phyloP scores from a whole-genome alignment of 257 asterid genomes.

The Gentiana straminea region DNA sequence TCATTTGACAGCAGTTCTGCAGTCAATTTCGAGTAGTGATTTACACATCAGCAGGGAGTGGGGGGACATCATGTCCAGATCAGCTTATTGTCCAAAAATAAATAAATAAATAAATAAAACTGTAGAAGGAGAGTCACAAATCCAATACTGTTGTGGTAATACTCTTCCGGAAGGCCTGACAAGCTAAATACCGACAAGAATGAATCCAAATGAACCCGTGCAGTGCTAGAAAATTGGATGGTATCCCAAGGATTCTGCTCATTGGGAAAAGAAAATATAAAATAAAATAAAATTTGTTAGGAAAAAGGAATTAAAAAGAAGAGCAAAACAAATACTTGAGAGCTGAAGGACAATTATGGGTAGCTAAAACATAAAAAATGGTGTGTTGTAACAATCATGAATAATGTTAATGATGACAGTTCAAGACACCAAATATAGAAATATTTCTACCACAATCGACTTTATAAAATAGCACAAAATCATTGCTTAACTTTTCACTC shows the following conservation, averaged over 20 bases:
- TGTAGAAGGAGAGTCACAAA: constrained; percentile 12
- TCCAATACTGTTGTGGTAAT: constrained; percentile 66
- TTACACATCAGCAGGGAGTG: constrained; percentile 14
- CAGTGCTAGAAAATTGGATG: constrained; percentile 69
- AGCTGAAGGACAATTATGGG: background rate
- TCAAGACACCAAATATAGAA: background rate
- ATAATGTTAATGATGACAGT: background rate
- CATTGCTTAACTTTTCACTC: background rate
- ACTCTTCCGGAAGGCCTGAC: constrained; percentile 82
- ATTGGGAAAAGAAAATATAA: constrained; percentile 8
- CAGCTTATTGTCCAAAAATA: constrained; percentile 3
- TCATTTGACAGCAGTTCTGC: constrained; percentile 62
- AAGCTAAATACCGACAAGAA: constrained; percentile 87
- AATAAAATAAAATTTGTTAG: constrained; percentile 3
- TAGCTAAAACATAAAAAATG: background rate
- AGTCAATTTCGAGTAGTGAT: constrained; percentile 12
- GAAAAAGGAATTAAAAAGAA: background rate
- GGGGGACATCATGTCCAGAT: background rate
- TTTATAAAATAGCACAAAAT: background rate
- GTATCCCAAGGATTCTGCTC: constrained; percentile 98
- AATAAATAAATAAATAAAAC: background rate
- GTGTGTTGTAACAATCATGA: no score
- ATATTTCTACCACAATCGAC: background rate
- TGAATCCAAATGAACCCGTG: constrained; percentile 69
- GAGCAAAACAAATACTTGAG: background rate